Evolutionary conservation across 2,329 filamentous ascomycete genomes (phyloP), one percentile per base, ranked within the genome.

Genomic region (Aspergillus sp.): DNA sequence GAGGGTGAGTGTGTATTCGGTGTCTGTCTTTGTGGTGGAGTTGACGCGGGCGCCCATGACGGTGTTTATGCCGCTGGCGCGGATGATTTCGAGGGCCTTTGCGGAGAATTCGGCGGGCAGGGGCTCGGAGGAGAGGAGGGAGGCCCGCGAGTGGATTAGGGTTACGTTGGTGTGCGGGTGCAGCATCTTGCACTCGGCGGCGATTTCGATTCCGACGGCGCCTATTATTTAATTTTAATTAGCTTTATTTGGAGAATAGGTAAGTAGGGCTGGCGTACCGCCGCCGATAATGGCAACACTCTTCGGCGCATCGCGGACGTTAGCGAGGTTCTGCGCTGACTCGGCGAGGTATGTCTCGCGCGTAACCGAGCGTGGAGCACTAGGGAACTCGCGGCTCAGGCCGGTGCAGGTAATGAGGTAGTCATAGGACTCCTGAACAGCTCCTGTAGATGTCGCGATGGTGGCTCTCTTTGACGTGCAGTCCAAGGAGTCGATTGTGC

Each of bases 161-260:
- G 85, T 90, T n/a, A 93, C 86, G 41, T 82, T 82, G 54, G 85
- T 77, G 11, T 82, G 67, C 0, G 90, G 89, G 60, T 87, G 81
- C 23, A 86, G 77, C 46, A 84, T 72, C 73, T 92, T 93, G 54
- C 93, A 78, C 75, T 95, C 90, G 1, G 88, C 86, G 0, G 90
- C 89, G 82, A 93, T 91, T 71, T 93, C 90, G 55, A 93, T 86
- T 8, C 90, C 90, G 1, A 93, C 90, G 6, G 90, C 90, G 50
- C 89, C 82, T 84, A 1, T 23, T 2, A 14, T 56, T 45, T 3
- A 8, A 27, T 44, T 19, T 48, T 1, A 4, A 33, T 44, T 19
- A 50, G 21, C 12, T 12, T 24, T 33, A 6, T 47, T 24, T 24
- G 27, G 11, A 35, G 24, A 9, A 39, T 23, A 15, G 15, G 1